A percentile compares a stretch with the other conserved stretches of the same genome.
These are phyloP conservation scores for Trichoderma sp. DNA, from an alignment of 2,329 filamentous ascomycete genomes.

Conservation along the genomic window DNA sequence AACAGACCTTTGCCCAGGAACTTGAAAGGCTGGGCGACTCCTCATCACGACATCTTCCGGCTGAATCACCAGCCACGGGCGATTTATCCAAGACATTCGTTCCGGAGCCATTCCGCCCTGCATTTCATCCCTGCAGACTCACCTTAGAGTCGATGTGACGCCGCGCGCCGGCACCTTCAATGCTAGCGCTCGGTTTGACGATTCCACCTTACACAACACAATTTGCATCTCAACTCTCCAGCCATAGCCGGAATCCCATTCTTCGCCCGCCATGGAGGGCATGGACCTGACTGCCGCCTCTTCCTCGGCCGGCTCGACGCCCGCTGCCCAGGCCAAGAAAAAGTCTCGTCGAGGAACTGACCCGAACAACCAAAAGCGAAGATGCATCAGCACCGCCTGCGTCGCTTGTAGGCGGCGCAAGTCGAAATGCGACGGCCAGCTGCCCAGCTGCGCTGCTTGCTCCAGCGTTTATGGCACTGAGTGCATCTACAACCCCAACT, in stretches of 20 bases:
- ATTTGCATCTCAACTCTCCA: neutral
- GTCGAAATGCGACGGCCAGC: conserved; percentile 87
- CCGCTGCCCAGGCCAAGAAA: conserved; percentile 39
- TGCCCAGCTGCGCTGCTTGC: conserved; percentile 92
- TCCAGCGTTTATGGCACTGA: conserved; percentile 86
- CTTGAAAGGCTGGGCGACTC: neutral
- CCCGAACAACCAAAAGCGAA: conserved; percentile 58
- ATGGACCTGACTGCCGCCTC: neutral
- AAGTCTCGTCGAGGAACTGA: conserved; percentile 50
- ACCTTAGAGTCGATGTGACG: conserved; percentile 9
- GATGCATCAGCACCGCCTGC: conserved; percentile 82
- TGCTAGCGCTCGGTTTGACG: neutral
- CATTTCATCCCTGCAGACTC: neutral
- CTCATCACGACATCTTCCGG: neutral
- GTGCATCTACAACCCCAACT: conserved; percentile 94
- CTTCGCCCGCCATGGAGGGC: neutral
- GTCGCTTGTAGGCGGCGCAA: conserved; percentile 77
- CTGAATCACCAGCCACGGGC: neutral
- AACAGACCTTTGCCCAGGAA: neutral
- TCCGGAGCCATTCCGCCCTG: neutral
- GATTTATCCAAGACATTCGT: neutral
- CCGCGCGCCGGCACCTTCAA: neutral
- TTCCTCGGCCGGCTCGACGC: neutral
- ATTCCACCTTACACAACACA: neutral
- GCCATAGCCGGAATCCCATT: neutral